A percentile compares a stretch with the other conserved stretches of the same genome.
Conservation (phyloP, 345 rosid species). For the Aegle marmelos region DNA sequence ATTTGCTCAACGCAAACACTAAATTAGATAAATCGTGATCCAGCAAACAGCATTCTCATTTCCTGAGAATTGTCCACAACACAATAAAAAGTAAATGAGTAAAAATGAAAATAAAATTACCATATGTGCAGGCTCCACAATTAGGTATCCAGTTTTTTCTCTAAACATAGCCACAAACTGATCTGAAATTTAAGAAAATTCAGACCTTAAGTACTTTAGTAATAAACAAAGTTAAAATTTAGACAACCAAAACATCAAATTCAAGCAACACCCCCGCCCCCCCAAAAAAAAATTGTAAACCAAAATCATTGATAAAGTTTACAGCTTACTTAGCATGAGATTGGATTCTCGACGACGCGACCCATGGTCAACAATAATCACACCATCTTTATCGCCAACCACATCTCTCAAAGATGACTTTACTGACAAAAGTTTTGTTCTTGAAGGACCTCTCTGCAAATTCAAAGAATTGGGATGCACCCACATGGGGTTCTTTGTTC, state of each 20-base stretch:
- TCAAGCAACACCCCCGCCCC: no score
- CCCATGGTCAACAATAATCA: constrained; percentile 92
- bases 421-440: constrained; percentile 11
- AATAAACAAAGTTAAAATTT: background rate
- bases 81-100: background rate
- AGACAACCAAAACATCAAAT: background rate
- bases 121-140: constrained; percentile 98
- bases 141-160: constrained; percentile 63
- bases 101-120: constrained; percentile 38
- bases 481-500: constrained; percentile 7
- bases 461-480: constrained; percentile 22
- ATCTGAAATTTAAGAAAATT: constrained; percentile 47
- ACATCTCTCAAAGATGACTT: constrained; percentile 31
- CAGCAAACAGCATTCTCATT: background rate
- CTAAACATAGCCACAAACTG: constrained; percentile 84
- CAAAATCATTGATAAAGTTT: background rate
- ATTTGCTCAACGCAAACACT: background rate
- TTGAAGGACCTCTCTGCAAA: constrained; percentile 13
- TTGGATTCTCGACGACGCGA: constrained; percentile 87
- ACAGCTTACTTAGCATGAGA: constrained; percentile 69
- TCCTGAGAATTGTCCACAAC: background rate
- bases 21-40: background rate
- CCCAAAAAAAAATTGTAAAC: background rate
- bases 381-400: constrained; percentile 56
- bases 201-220: background rate